These are phyloP conservation scores for Ramalina peruviana DNA, from an alignment of 495 filamentous ascomycete species.

Conservation along the genomic window DNA sequence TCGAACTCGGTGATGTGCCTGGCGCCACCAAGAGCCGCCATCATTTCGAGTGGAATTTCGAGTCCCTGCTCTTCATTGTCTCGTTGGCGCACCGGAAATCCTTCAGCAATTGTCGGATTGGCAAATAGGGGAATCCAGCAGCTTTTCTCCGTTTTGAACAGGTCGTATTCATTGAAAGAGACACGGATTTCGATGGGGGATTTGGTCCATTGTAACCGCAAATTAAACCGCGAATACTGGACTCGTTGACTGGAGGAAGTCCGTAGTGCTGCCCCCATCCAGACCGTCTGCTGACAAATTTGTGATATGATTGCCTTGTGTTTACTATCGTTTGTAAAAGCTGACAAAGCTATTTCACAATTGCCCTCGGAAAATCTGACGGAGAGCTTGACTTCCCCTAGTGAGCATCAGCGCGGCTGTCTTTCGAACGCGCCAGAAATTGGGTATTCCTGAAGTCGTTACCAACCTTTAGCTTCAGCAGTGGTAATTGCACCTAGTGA, in stretches of 20 bases:
- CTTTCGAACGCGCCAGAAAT: too few relatives aligned
- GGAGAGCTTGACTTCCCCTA: too few relatives aligned
- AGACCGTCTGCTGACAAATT: constrained; percentile 10
- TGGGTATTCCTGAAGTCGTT: too few relatives aligned
- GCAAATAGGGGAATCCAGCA: constrained; percentile 16
- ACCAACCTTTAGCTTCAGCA: too few relatives aligned
- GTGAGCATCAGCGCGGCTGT: too few relatives aligned
- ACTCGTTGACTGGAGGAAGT: constrained; percentile 4
- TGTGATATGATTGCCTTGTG: background rate
- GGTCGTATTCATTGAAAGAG: background rate
- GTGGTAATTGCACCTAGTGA: too few relatives aligned
- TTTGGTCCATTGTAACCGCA: too few relatives aligned
- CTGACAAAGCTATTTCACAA: too few relatives aligned
- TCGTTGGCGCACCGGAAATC: constrained; percentile 12
- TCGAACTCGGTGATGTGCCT: constrained; percentile 13
- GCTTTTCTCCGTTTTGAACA: constrained; percentile 1
- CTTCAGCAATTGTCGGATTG: constrained; percentile 13
- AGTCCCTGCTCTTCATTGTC: constrained; percentile 9
- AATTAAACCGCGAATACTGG: too few relatives aligned
- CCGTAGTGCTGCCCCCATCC: constrained; percentile 15
- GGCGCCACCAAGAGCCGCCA: constrained; percentile 14
- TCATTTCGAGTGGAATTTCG: constrained; percentile 11
- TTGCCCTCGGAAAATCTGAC: too few relatives aligned
- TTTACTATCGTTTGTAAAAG: background rate
- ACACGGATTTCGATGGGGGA: too few relatives aligned